A percentile compares a stretch with the other conserved stretches of the same genome.
Conservation (phyloP, 768 basidiomycete genomes). For the Lepiota subincarnata region DNA sequence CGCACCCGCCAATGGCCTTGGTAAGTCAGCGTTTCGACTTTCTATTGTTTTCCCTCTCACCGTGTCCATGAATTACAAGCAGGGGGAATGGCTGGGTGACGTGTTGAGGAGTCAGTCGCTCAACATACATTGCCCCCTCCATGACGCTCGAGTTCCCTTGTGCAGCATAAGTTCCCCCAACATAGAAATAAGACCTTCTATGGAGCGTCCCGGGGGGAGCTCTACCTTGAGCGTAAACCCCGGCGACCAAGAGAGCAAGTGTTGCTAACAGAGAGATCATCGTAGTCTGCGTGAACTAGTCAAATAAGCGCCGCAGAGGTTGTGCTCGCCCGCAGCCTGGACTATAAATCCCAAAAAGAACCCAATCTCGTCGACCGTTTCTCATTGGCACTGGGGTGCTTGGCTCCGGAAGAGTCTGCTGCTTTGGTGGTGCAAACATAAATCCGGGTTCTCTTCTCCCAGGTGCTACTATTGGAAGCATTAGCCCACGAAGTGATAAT, state of each 20-base stretch:
- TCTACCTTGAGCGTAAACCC: not conserved
- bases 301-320: not conserved
- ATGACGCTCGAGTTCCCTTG: conserved; percentile 33
- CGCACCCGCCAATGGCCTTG: not conserved
- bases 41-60: conserved; percentile 15
- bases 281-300: not conserved
- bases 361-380: too few species aligned
- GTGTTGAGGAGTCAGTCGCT: conserved; percentile 39
- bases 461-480: too few species aligned
- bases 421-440: too few species aligned
- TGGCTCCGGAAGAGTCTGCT: too few species aligned
- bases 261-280: not conserved
- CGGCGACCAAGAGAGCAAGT: not conserved
- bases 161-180: conserved; percentile 37
- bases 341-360: too few species aligned
- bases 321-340: too few species aligned
- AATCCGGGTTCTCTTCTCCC: too few species aligned
- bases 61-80: conserved; percentile 46
- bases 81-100: conserved; percentile 38
- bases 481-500: too few species aligned
- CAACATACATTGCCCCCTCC: conserved; percentile 49
- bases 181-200: conserved; percentile 44
- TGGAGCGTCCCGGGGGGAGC: conserved; percentile 27
- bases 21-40: not conserved
- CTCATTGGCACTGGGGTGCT: too few species aligned